Percentiles rank a stretch among this genome's conserved stretches.
Conservation (phyloP, 1,284 basidiomycete genomes). For the Sanghuangporus sanghuang region DNA sequence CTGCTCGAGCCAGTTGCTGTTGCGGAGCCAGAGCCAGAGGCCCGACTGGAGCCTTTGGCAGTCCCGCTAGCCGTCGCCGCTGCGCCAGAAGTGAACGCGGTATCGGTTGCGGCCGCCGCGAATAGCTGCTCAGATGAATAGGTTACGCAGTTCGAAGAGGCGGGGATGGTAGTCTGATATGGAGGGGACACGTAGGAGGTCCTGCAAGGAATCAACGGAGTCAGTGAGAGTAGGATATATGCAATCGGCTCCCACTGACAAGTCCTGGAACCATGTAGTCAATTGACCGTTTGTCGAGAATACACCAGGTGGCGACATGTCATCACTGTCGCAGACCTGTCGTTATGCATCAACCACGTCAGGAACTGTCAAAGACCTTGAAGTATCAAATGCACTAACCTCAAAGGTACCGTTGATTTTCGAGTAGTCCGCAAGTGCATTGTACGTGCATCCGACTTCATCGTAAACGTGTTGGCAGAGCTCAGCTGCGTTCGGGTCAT, state of each 20-base stretch:
- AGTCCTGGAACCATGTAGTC: slow-evolving; percentile 19
- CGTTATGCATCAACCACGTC: not conserved
- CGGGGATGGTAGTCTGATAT: slow-evolving; percentile 29
- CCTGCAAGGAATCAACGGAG: not conserved
- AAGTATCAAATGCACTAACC: not conserved
- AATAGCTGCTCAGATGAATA: slow-evolving; percentile 31
- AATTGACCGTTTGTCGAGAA: slow-evolving; percentile 16
- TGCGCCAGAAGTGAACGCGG: not conserved
- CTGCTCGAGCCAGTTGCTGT: slow-evolving; percentile 3
- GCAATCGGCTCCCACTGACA: not conserved
- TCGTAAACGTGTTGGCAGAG: slow-evolving; percentile 22
- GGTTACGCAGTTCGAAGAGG: slow-evolving; percentile 32
- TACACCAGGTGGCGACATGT: slow-evolving; percentile 24
- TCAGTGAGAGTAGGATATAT: not conserved
- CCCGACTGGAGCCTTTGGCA: not conserved
- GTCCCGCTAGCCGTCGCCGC: slow-evolving; percentile 9
- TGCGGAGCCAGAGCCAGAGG: not conserved
- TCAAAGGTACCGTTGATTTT: slow-evolving; percentile 24
- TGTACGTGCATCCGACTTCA: slow-evolving; percentile 19
- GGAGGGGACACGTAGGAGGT: slow-evolving; percentile 23
- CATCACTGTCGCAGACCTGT: slow-evolving; percentile 27
- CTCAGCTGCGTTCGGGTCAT: slow-evolving; percentile 11
- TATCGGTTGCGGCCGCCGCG: slow-evolving; percentile 23
- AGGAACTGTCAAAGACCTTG: not conserved
- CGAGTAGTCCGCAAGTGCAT: slow-evolving; percentile 18